Percentiles rank a stretch among this genome's conserved stretches.
phyloP scores from a whole-genome alignment of 352 stramenopile species.

The Phytopythium ostracodes region DNA sequence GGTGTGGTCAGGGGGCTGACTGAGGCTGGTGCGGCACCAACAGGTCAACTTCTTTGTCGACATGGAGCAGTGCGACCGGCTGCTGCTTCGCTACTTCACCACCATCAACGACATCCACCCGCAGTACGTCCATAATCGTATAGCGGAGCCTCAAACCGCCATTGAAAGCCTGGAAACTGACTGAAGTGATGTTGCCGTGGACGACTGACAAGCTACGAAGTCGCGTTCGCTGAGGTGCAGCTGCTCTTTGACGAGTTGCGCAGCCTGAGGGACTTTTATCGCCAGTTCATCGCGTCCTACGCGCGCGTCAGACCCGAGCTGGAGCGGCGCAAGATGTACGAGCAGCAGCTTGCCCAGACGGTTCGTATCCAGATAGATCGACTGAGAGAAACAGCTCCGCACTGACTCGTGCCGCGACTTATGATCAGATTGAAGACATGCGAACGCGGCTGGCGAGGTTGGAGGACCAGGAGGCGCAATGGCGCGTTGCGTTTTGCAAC shows the following conservation, averaged over 20 bases:
- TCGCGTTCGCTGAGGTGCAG: conserved; percentile 59
- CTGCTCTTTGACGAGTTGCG: conserved; percentile 74
- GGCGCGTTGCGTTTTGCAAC: conserved; percentile 42
- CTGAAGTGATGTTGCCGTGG: not conserved
- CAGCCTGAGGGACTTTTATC: conserved; percentile 80
- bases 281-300: conserved; percentile 72
- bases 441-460: conserved; percentile 39
- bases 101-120: conserved; percentile 83
- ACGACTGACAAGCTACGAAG: conserved; percentile 43
- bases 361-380: conserved; percentile 26
- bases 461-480: conserved; percentile 42
- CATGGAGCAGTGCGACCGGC: conserved; percentile 86
- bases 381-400: not conserved
- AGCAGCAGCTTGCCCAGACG: conserved; percentile 42
- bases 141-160: not conserved
- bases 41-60: conserved; percentile 82
- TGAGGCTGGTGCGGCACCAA: not conserved
- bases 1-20: not conserved
- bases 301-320: conserved; percentile 52
- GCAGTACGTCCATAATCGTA: conserved; percentile 32
- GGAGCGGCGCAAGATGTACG: conserved; percentile 46
- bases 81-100: conserved; percentile 72
- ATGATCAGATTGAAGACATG: conserved; percentile 51
- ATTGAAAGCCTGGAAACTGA: not conserved
- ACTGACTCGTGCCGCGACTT: too few relatives aligned